Evolutionary conservation across 441 rosid genomes (phyloP).

Genomic region (Erodium trifolium): DNA sequence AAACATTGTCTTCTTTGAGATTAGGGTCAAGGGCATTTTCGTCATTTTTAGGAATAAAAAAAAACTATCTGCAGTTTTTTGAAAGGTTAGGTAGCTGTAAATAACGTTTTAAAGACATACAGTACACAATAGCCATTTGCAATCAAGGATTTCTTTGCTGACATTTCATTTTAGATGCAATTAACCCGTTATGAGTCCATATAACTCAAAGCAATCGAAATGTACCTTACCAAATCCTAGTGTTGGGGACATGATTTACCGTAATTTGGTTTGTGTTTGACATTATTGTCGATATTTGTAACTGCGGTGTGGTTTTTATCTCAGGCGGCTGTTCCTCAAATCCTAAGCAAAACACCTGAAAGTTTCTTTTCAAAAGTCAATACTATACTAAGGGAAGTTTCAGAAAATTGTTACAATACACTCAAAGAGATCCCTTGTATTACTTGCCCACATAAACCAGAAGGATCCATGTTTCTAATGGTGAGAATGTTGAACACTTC

Average conservation of each 20-base stretch:
- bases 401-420: slow-evolving; percentile 27
- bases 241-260: not conserved
- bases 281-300: not conserved
- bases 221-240: too few relatives aligned
- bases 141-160: too few relatives aligned
- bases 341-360: slow-evolving; percentile 28
- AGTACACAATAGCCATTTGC: too few relatives aligned
- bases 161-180: too few relatives aligned
- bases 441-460: slow-evolving; percentile 40
- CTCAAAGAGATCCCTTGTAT: slow-evolving; percentile 39
- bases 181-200: too few relatives aligned
- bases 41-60: too few relatives aligned
- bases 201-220: too few relatives aligned
- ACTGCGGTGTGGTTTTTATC: not conserved
- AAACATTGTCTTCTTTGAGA: too few relatives aligned
- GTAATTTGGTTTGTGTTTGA: not conserved
- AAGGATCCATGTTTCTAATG: slow-evolving; percentile 36
- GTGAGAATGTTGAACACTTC: slow-evolving; percentile 11
- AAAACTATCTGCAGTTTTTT: too few relatives aligned
- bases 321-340: slow-evolving; percentile 39
- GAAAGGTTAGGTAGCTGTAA: too few relatives aligned
- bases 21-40: too few relatives aligned
- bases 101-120: too few relatives aligned
- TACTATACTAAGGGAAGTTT: slow-evolving; percentile 27
- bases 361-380: slow-evolving; percentile 32